phyloP scores from a whole-genome alignment of 495 filamentous ascomycete species.

The Pyrenula massariospora region DNA sequence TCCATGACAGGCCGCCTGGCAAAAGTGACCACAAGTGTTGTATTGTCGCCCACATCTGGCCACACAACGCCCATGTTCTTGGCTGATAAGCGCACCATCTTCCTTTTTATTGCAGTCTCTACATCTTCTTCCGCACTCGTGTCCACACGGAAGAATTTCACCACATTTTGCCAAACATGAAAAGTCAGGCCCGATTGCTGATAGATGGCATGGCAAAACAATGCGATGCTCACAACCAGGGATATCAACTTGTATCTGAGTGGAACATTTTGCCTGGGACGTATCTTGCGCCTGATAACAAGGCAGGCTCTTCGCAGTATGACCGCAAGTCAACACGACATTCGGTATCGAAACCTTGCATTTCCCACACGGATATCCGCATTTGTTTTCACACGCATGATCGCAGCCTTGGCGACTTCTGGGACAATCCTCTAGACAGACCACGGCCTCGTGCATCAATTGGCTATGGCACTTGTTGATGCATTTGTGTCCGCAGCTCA shows the following conservation, averaged over 20 bases:
- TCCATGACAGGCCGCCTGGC: slow-evolving; percentile 35
- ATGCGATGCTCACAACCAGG: slow-evolving; percentile 43
- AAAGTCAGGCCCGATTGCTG: background rate
- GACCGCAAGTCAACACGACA: slow-evolving; percentile 43
- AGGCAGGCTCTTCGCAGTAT: slow-evolving; percentile 21
- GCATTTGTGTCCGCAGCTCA: slow-evolving; percentile 58
- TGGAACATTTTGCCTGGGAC: slow-evolving; percentile 13
- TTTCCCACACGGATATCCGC: slow-evolving; percentile 33
- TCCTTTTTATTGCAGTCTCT: slow-evolving; percentile 22
- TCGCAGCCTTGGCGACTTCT: slow-evolving; percentile 36
- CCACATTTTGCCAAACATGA: slow-evolving; percentile 8
- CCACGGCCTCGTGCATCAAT: slow-evolving; percentile 43
- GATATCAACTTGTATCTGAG: slow-evolving; percentile 14
- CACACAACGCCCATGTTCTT: slow-evolving; percentile 29
- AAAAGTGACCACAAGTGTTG: slow-evolving; percentile 41
- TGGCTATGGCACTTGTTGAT: slow-evolving; percentile 49
- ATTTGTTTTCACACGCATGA: slow-evolving; percentile 42
- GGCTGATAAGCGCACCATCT: slow-evolving; percentile 10
- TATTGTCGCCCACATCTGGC: slow-evolving; percentile 30
- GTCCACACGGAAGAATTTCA: slow-evolving; percentile 9
- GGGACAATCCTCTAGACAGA: slow-evolving; percentile 44
- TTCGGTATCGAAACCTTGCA: slow-evolving; percentile 26
- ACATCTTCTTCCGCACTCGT: slow-evolving; percentile 33
- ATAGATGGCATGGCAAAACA: slow-evolving; percentile 5
- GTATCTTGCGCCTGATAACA: slow-evolving; percentile 29